These are phyloP conservation scores for Thozetella sp. DNA, from an alignment of 495 filamentous ascomycete species.

Conservation along the genomic window DNA sequence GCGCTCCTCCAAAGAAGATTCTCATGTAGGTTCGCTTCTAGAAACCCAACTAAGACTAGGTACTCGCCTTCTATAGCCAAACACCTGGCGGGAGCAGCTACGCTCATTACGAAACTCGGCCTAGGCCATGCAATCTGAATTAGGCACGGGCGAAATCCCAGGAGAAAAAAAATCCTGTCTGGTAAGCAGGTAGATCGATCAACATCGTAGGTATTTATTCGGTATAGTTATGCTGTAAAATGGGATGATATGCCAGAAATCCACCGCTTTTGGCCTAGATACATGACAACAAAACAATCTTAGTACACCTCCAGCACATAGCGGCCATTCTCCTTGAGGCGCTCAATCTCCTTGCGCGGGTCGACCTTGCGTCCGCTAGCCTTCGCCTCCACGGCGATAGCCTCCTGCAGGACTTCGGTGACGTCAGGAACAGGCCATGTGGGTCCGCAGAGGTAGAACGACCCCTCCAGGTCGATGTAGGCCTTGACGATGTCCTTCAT, in stretches of 20 bases:
- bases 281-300: background rate
- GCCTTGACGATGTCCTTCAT: slow-evolving; percentile 84
- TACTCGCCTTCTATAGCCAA: no score
- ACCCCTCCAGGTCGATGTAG: slow-evolving; percentile 84
- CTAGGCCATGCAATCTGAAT: no score
- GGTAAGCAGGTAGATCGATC: no score
- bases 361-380: slow-evolving; percentile 76
- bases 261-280: background rate
- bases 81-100: no score
- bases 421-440: slow-evolving; percentile 99
- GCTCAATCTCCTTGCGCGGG: slow-evolving; percentile 90
- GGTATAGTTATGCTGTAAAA: background rate
- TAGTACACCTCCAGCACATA: slow-evolving; percentile 98
- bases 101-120: no score
- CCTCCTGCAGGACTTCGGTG: slow-evolving; percentile 89
- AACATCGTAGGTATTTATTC: no score
- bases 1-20: no score
- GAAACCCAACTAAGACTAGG: no score
- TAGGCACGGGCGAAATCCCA: no score
- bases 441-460: slow-evolving; percentile 96
- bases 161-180: no score
- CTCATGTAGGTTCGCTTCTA: no score
- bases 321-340: slow-evolving; percentile 88
- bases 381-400: slow-evolving; percentile 78
- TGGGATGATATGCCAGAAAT: background rate